Percentiles rank a stretch among this genome's conserved stretches.
Evolutionary conservation across 768 basidiomycete genomes (phyloP).

Genomic region (Auricularia sp.): DNA sequence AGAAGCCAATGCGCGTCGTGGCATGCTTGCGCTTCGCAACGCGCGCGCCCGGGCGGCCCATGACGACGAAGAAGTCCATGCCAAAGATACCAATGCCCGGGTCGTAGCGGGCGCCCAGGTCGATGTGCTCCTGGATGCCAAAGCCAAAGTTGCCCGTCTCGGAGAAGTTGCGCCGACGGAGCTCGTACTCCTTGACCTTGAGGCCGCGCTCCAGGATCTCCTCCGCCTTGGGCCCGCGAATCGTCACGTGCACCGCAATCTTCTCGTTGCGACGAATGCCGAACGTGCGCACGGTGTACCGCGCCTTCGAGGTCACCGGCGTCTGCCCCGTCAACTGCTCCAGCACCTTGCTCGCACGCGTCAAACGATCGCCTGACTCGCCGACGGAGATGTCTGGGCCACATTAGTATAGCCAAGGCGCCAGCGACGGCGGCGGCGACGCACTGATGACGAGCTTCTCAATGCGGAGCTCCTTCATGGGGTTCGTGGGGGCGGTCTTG

Average conservation of each 20-base stretch:
- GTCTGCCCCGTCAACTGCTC: conserved; percentile 99
- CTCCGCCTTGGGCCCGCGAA: conserved; percentile 98
- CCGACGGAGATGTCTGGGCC: conserved; percentile 94
- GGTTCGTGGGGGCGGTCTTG: conserved; percentile 82
- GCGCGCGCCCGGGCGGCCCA: conserved; percentile 91
- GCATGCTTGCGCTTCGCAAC: conserved; percentile 86
- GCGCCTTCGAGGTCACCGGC: conserved; percentile 98
- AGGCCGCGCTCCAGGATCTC: conserved; percentile 98
- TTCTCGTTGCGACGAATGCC: conserved; percentile 99
- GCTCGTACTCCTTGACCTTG: conserved; percentile 99
- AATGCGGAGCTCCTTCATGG: conserved; percentile 92
- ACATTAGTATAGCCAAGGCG: conserved; percentile 5
- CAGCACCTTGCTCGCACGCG: conserved; percentile 97
- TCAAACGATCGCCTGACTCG: conserved; percentile 98
- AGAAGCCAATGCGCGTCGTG: conserved; percentile 76
- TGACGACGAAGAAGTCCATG: conserved; percentile 98
- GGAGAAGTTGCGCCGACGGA: conserved; percentile 94
- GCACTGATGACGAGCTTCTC: conserved; percentile 99
- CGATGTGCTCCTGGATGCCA: conserved; percentile 98
- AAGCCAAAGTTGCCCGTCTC: conserved; percentile 99
- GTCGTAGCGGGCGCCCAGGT: conserved; percentile 97
- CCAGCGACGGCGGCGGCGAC: conserved; percentile 28
- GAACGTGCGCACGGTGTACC: conserved; percentile 98
- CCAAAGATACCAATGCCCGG: conserved; percentile 98
- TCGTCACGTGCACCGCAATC: conserved; percentile 97